Evolutionary conservation across 1,284 basidiomycete genomes (phyloP), one percentile per base, ranked within the genome.

Genomic region (Leccinum griseonigrum): DNA sequence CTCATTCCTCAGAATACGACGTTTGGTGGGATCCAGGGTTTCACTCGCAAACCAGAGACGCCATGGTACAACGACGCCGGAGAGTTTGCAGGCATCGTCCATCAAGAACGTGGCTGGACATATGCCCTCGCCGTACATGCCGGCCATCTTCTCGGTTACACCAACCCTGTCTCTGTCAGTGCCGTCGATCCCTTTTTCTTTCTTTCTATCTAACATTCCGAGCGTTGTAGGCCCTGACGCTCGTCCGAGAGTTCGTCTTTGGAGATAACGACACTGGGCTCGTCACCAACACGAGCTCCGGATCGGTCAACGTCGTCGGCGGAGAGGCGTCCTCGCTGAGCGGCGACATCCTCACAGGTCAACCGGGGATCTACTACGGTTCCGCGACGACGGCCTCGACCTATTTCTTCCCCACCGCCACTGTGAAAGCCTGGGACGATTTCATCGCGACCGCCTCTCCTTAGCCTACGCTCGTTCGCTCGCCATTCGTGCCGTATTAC

Each of bases 21-120:
- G 0, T 91, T 90, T 66, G 87, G 88, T 38, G 87, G 85, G 13
- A 85, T 85, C 50, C 87, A 85, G 71, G 89, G 89, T 3, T 91
- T 91, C 70, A 83, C 86, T 5, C 78, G 82, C 54, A 80, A 81
- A 61, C 88, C 88, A 0, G 81, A 85, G 1, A 91, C 88, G 0
- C 82, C 85, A 1, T 88, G 86, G 85, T 78, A 73, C 59, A 83
- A 85, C 59, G 86, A 88, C 60, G 69, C 71, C 2, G 83, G 84
- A 26, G 76, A 83, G 53, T 83, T 85, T 63, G 87, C 83, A 1
- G 88, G 89, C 0, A 84, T 90, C 29, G 79, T 90, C 26, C 87
- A 89, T 67, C 88, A 90, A 71, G 88, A 91, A 70, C 81, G 88
- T 51, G 82, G 82, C 54, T 86, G 85, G 81, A 85, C 84, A 11